Conservation (phyloP, 805 yeast genomes). For the Kazachstania kunashirensis region DNA sequence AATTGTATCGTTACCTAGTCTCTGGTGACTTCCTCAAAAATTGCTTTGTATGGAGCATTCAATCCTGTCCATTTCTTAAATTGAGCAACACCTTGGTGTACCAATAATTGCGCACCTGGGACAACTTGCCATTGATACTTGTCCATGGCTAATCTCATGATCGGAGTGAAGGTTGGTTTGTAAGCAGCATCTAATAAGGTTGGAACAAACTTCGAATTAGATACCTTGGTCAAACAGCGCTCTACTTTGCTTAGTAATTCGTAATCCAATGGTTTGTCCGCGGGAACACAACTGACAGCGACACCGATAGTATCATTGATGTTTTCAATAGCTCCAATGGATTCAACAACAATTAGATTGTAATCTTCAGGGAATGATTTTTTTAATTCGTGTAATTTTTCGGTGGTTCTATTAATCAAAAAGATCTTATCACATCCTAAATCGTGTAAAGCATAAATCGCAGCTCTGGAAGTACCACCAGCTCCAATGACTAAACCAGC, state of each 20-base stretch:
- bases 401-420: slow-evolving; percentile 68
- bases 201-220: slow-evolving; percentile 36
- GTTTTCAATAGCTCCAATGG: slow-evolving; percentile 36
- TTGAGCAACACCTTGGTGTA: slow-evolving; percentile 87
- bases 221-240: slow-evolving; percentile 36
- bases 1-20: slow-evolving; percentile 7
- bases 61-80: slow-evolving; percentile 67
- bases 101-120: slow-evolving; percentile 86
- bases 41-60: slow-evolving; percentile 50
- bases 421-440: slow-evolving; percentile 73
- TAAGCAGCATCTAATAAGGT: slow-evolving; percentile 86
- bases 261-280: slow-evolving; percentile 57
- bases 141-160: slow-evolving; percentile 66
- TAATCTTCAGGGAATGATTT: slow-evolving; percentile 49
- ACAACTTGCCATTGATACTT: slow-evolving; percentile 67
- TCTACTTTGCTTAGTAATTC: slow-evolving; percentile 41
- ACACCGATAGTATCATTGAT: slow-evolving; percentile 40
- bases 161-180: slow-evolving; percentile 78
- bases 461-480: slow-evolving; percentile 97
- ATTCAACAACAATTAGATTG: slow-evolving; percentile 49
- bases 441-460: slow-evolving; percentile 70
- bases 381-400: slow-evolving; percentile 53
- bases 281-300: slow-evolving; percentile 77
- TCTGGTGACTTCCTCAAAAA: slow-evolving; percentile 49
- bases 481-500: slow-evolving; percentile 86